Percentiles rank a stretch among this genome's conserved stretches.
Conservation (phyloP, 176 grass and related monocot genomes). For the Eleusine indica region DNA sequence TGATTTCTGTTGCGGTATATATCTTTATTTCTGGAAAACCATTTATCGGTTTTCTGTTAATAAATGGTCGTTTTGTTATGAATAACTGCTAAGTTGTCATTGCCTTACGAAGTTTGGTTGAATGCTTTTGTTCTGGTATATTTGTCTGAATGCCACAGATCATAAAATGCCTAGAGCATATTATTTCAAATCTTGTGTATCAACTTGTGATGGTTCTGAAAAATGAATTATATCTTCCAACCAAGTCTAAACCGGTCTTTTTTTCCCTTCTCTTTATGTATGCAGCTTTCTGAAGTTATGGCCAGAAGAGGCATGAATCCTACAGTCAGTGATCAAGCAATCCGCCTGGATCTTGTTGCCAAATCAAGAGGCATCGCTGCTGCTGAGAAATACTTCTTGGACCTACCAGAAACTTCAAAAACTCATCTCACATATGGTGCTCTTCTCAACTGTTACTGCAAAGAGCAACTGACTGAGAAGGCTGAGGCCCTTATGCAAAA, state of each 20-base stretch:
- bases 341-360: constrained; percentile 76
- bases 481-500: constrained; percentile 78
- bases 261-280: constrained; percentile 9
- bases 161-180: constrained; percentile 10
- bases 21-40: background rate
- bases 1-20: constrained; percentile 11
- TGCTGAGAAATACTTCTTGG: constrained; percentile 94
- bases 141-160: constrained; percentile 19
- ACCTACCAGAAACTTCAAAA: constrained; percentile 86
- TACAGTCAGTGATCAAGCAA: constrained; percentile 86
- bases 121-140: constrained; percentile 16
- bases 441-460: constrained; percentile 96
- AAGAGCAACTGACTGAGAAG: constrained; percentile 66
- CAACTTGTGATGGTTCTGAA: constrained; percentile 12
- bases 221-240: background rate
- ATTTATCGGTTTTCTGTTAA: constrained; percentile 11
- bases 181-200: background rate
- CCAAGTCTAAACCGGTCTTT: background rate
- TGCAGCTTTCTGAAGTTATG: constrained; percentile 84
- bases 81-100: background rate
- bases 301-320: constrained; percentile 87
- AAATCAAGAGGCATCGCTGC: constrained; percentile 77
- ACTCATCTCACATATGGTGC: constrained; percentile 89
- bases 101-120: constrained; percentile 12
- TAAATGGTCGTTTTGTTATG: background rate